Evolutionary conservation across 1,139 yeast genomes (phyloP), one percentile per base, ranked within the genome.

Genomic region (Candida gigantensis): DNA sequence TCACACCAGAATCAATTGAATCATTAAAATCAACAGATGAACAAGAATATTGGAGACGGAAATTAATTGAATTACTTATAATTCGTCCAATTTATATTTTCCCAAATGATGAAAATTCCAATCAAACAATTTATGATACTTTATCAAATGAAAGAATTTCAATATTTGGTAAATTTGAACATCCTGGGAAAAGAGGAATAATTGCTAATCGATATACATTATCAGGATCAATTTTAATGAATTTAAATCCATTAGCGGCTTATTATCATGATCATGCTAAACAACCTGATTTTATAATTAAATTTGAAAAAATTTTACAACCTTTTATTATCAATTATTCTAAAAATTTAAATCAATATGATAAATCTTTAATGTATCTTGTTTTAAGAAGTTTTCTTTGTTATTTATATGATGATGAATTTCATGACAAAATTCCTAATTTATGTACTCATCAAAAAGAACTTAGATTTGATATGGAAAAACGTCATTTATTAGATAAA

Each of bases 151-250:
- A 38, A 3, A 19, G 26, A 7, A 30, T 46, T 18, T 24, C 35
- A 28, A 34, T 47, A 1, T 17, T 32, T 14, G 42, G 47, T 14
- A 34, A 39, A 13, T 28, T 40, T 11, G 17, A 35, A n/a, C 34
- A 34, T 11, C 51, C 51, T 9, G 46, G 44, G 8, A 26, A 37
- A n/a, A 28, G 52, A 28, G 46, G 46, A 12, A 15, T 46, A 3
- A 31, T 28, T 6, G 19, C 41, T 5, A 29, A 25, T 7, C 27
- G 16, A 12, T 30, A 37, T 13, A 24, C 39, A 6, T 10, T 21
- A 1, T 30, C 34, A 16, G 41, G 41, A 7, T 29, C 41, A 9
- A 19, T 15, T 8, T 20, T 42, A 7, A 33, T 44, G 40, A 28
- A 28, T n/a, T 21, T 44, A 7, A 28, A 43, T 16, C 34, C 39